phyloP scores from a whole-genome alignment of 2,329 filamentous ascomycete genomes.

The Ceratocystis eucalypticola region DNA sequence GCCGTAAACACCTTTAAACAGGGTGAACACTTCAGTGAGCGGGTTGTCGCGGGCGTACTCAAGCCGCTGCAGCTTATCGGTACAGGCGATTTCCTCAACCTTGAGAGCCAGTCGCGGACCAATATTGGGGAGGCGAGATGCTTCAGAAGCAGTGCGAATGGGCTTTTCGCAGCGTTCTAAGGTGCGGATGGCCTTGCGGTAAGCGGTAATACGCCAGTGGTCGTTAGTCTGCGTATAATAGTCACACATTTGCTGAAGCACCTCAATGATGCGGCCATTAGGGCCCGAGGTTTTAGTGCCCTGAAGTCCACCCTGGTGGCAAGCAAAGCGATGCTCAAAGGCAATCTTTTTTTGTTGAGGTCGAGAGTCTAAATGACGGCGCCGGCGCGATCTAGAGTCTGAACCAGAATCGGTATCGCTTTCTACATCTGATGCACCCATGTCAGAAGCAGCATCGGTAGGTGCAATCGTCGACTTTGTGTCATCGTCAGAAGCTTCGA shows the following conservation, averaged over 20 bases:
- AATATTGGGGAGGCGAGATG: constrained; percentile 51
- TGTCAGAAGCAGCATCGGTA: neutral
- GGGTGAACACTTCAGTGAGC: constrained; percentile 47
- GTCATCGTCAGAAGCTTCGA: constrained; percentile 34
- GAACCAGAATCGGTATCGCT: neutral
- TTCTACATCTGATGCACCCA: neutral
- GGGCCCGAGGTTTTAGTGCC: constrained; percentile 42
- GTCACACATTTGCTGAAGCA: constrained; percentile 64
- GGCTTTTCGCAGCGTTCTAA: constrained; percentile 51
- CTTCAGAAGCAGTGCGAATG: constrained; percentile 57
- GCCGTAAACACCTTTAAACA: constrained; percentile 68
- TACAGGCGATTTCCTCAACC: constrained; percentile 77
- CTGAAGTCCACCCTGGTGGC: constrained; percentile 39
- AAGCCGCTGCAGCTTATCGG: constrained; percentile 55
- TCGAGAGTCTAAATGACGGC: constrained; percentile 20
- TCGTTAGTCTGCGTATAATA: constrained; percentile 67
- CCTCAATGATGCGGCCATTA: constrained; percentile 60
- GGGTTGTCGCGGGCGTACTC: constrained; percentile 57
- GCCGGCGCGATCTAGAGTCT: constrained; percentile 11
- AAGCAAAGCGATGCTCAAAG: constrained; percentile 40
- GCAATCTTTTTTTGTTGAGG: constrained; percentile 23
- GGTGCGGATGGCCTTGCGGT: constrained; percentile 62
- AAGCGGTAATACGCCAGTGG: constrained; percentile 60
- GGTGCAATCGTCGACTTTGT: neutral
- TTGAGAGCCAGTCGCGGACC: constrained; percentile 64